Percentiles rank a stretch among this genome's conserved stretches.
phyloP scores from a whole-genome alignment of 2,329 filamentous ascomycete species.

The Drechslerella stenobrocha region DNA sequence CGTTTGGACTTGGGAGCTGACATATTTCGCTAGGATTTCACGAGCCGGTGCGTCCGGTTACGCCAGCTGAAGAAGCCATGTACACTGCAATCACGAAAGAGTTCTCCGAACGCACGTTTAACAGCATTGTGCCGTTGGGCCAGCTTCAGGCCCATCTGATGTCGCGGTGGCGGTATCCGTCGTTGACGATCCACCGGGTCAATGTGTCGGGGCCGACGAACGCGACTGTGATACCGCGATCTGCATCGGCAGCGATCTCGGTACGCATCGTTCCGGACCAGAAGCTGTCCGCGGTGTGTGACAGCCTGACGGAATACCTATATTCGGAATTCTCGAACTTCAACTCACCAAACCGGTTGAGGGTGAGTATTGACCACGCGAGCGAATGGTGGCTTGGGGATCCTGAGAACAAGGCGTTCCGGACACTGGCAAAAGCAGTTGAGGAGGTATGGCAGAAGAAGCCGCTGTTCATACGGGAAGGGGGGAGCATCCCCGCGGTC shows the following conservation, averaged over 20 bases:
- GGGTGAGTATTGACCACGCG: slow-evolving; percentile 83
- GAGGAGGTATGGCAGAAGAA: slow-evolving; percentile 75
- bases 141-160: slow-evolving; percentile 82
- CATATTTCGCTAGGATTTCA: slow-evolving; percentile 44
- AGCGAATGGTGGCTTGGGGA: slow-evolving; percentile 97
- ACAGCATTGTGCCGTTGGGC: slow-evolving; percentile 62
- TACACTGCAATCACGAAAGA: slow-evolving; percentile 51
- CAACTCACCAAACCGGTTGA: slow-evolving; percentile 77
- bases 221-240: slow-evolving; percentile 85
- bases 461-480: slow-evolving; percentile 91
- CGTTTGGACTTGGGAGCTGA: neutral
- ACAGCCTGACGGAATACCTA: slow-evolving; percentile 69
- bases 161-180: slow-evolving; percentile 93
- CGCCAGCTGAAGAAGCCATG: slow-evolving; percentile 51
- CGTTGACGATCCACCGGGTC: slow-evolving; percentile 89
- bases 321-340: slow-evolving; percentile 71
- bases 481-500: slow-evolving; percentile 91
- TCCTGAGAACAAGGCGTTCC: slow-evolving; percentile 85
- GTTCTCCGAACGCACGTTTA: slow-evolving; percentile 32
- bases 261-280: slow-evolving; percentile 92
- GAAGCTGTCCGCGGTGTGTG: slow-evolving; percentile 75
- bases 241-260: slow-evolving; percentile 84
- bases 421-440: slow-evolving; percentile 81
- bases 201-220: slow-evolving; percentile 87
- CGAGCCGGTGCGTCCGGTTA: slow-evolving; percentile 50